Evolutionary conservation across 208 protist genomes (phyloP), one percentile per base, ranked within the genome.

Genomic region (Acanthamoeba lugdunensis): DNA sequence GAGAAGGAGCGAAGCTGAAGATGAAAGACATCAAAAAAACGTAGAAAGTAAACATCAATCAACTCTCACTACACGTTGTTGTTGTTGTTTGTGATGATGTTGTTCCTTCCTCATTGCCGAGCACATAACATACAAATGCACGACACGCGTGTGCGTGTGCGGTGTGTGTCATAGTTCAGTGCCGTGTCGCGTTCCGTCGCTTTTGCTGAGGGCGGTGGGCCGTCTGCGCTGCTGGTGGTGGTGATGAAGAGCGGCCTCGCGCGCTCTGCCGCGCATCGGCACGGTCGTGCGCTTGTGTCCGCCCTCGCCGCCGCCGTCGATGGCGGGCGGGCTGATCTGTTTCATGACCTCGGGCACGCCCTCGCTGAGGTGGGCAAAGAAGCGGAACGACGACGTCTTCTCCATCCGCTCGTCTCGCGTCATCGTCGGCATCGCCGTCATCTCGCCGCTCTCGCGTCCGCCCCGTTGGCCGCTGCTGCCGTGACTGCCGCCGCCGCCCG

Each of bases 351-450:
- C 69, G 11, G 69, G 28, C 69, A 77, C 69, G 69, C 69, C 69
- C 69, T 77, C 69, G 69, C 69, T 28, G 18, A 77, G 69, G 28
- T 77, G 69, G 4, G 69, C 69, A 30, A 77, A 77, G 28, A 77
- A 77, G 69, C 69, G 69, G 69, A 77, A 77, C 69, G 69, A 77
- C n/a, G 69, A 28, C 14, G 69, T 48, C 69, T 77, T 77, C 28
- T 77, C 69, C 69, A 77, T 77, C 14, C n/a, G n/a, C n/a, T 16
- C 30, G 69, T 77, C 69, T 45, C n/a, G 69, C 37, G n/a, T 77
- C n/a, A 18, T 77, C 14, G 65, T 23, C 11, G 1, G 0, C 30
- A 28, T 11, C 37, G n/a, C n/a, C n/a, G n/a, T n/a, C n/a, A 23
- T 21, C n/a, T 45, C n/a, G 69, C 69, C 13, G 69, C 69, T 77